These are phyloP conservation scores for Nasturtium officinale DNA, from an alignment of 345 rosid species.

Conservation along the genomic window DNA sequence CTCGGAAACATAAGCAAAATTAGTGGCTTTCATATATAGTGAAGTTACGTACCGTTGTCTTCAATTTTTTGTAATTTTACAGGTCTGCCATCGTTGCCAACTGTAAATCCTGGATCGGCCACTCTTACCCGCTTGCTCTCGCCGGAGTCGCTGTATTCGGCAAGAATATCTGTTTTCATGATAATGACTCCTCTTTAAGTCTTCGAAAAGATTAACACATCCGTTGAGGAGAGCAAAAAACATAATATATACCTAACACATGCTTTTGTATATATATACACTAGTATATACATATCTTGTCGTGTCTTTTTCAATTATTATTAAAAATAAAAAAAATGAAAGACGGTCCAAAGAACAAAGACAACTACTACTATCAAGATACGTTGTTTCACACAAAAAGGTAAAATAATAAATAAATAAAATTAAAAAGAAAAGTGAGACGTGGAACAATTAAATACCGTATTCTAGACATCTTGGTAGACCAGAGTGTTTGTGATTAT, in stretches of 20 bases:
- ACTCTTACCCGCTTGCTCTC: conserved; percentile 24
- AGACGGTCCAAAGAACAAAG: conserved; percentile 20
- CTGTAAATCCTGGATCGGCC: neutral
- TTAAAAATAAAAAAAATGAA: neutral
- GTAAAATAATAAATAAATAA: too few relatives aligned
- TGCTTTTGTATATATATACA: conserved; percentile 5
- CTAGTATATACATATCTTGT: neutral
- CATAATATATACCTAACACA: neutral
- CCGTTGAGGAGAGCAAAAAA: conserved; percentile 1
- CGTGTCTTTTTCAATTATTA: conserved; percentile 13
- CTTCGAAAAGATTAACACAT: neutral
- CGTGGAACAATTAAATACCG: conserved; percentile 5
- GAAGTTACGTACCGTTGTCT: conserved; percentile 21
- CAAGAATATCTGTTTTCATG: conserved; percentile 11
- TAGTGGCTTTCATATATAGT: neutral
- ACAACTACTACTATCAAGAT: neutral
- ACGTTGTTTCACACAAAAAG: neutral
- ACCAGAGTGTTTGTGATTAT: conserved; percentile 10
- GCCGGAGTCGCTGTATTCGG: conserved; percentile 22
- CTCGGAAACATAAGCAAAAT: neutral
- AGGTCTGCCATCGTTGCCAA: conserved; percentile 13
- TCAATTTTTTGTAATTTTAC: conserved; percentile 18
- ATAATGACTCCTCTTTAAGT: neutral
- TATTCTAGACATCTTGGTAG: conserved; percentile 33
- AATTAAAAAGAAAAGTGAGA: neutral